A percentile compares a stretch with the other conserved stretches of the same genome.
phyloP scores from a whole-genome alignment of 2,329 filamentous ascomycete genomes.

The Microthyrium microscopicum region DNA sequence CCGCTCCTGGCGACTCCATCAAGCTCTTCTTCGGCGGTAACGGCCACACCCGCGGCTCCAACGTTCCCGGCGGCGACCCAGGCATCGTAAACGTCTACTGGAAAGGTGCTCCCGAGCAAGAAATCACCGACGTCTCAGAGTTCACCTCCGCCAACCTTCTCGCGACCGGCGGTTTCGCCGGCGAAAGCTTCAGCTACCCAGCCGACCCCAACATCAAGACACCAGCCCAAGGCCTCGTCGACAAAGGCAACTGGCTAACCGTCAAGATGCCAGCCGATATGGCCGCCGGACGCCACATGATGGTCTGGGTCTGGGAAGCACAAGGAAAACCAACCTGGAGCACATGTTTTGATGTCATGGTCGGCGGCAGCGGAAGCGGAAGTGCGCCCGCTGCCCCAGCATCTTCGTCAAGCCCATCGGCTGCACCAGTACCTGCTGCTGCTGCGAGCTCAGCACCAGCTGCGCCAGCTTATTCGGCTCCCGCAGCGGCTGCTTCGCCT shows the following conservation, averaged over 20 bases:
- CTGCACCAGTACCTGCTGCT: background rate
- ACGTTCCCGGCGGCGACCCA: constrained; percentile 9
- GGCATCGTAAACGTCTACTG: constrained; percentile 7
- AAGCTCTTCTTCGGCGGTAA: constrained; percentile 16
- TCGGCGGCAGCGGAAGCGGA: background rate
- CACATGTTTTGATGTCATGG: constrained; percentile 15
- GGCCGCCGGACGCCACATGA: constrained; percentile 15
- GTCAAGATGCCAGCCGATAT: constrained; percentile 13
- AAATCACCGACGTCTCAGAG: constrained; percentile 13
- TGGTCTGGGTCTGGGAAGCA: constrained; percentile 16
- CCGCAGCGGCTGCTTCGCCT: background rate
- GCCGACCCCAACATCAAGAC: constrained; percentile 9
- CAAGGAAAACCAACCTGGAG: constrained; percentile 11
- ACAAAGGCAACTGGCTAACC: constrained; percentile 16
- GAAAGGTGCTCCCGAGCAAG: constrained; percentile 12
- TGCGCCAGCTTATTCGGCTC: background rate
- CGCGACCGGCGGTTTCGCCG: constrained; percentile 13
- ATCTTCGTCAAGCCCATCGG: background rate
- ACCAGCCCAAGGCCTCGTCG: constrained; percentile 11
- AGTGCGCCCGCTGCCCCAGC: background rate
- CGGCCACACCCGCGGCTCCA: constrained; percentile 13
- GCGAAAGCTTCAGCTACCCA: constrained; percentile 13
- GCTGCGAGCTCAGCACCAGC: background rate
- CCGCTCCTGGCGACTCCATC: constrained; percentile 10
- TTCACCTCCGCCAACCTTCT: constrained; percentile 12